Evolutionary conservation across 768 basidiomycete species (phyloP).

Genomic region (Leucocoprinus leucothites): DNA sequence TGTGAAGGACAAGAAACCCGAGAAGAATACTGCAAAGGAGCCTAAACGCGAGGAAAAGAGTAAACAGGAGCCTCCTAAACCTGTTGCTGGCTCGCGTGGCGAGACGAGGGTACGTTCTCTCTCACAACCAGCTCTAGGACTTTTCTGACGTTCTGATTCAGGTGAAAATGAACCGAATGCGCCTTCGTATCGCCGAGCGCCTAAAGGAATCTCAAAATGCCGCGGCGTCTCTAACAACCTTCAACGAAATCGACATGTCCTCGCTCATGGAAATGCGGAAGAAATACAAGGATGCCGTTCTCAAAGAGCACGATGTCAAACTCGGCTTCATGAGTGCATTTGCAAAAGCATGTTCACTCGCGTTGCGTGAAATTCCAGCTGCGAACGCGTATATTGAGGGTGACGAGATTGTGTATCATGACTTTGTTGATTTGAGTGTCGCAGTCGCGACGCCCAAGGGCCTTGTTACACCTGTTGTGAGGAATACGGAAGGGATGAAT

Average conservation of each 20-base stretch:
- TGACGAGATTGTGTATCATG: slow-evolving; percentile 89
- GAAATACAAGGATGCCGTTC: slow-evolving; percentile 87
- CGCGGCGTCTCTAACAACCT: slow-evolving; percentile 94
- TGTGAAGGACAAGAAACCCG: slow-evolving; percentile 27
- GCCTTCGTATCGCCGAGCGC: slow-evolving; percentile 92
- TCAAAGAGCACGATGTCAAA: slow-evolving; percentile 93
- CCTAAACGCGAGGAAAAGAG: slow-evolving; percentile 32
- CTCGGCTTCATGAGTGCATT: slow-evolving; percentile 99
- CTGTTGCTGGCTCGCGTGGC: slow-evolving; percentile 51
- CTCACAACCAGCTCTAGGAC: neutral
- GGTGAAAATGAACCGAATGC: slow-evolving; percentile 99
- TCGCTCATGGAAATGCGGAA: slow-evolving; percentile 90
- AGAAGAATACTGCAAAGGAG: slow-evolving; percentile 32
- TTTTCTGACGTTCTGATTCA: slow-evolving; percentile 22
- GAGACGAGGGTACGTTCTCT: slow-evolving; percentile 74
- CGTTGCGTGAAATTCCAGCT: slow-evolving; percentile 86
- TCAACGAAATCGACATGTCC: slow-evolving; percentile 99
- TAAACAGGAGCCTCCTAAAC: slow-evolving; percentile 25
- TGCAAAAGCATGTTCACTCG: slow-evolving; percentile 79
- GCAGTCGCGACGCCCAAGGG: slow-evolving; percentile 98
- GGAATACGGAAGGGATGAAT: slow-evolving; percentile 84
- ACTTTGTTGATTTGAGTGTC: slow-evolving; percentile 91
- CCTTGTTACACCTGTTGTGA: slow-evolving; percentile 91
- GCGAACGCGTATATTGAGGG: slow-evolving; percentile 96
- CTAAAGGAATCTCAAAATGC: slow-evolving; percentile 98